Conservation (phyloP, 148 eudicot genomes). For the Simmondsia chinensis region DNA sequence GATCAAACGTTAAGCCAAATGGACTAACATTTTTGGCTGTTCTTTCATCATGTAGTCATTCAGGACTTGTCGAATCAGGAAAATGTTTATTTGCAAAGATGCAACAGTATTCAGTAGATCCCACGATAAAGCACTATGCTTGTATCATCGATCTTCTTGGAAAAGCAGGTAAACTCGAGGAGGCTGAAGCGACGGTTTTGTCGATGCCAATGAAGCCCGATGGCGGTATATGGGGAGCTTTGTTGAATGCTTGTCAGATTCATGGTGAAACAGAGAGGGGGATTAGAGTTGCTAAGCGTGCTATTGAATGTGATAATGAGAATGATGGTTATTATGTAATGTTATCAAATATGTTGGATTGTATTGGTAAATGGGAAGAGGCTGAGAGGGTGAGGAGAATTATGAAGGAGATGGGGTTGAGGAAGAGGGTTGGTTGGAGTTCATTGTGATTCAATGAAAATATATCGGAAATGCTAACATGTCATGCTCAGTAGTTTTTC, state of each 20-base stretch:
- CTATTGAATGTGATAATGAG: slow-evolving; percentile 51
- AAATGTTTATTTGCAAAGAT: slow-evolving; percentile 34
- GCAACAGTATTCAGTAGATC: slow-evolving; percentile 37
- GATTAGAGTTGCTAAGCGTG: slow-evolving; percentile 43
- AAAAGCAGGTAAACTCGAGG: slow-evolving; percentile 44
- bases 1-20: slow-evolving; percentile 35
- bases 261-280: slow-evolving; percentile 48
- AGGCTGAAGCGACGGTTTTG: slow-evolving; percentile 52
- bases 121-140: slow-evolving; percentile 58
- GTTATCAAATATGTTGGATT: slow-evolving; percentile 46
- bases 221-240: slow-evolving; percentile 69
- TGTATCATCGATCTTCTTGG: slow-evolving; percentile 71
- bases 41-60: slow-evolving; percentile 57
- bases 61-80: slow-evolving; percentile 51
- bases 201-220: slow-evolving; percentile 68
- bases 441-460: slow-evolving; percentile 24
- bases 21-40: slow-evolving; percentile 59
- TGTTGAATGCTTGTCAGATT: slow-evolving; percentile 61
- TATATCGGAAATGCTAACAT: too few relatives aligned
- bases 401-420: slow-evolving; percentile 59
- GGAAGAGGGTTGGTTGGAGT: slow-evolving; percentile 69
- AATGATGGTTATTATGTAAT: slow-evolving; percentile 64
- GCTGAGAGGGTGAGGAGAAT: slow-evolving; percentile 43
- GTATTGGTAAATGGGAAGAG: slow-evolving; percentile 51
- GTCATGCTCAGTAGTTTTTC: too few relatives aligned